phyloP scores from a whole-genome alignment of 495 filamentous ascomycete genomes.

The Rostrohypoxylon terebratum region DNA sequence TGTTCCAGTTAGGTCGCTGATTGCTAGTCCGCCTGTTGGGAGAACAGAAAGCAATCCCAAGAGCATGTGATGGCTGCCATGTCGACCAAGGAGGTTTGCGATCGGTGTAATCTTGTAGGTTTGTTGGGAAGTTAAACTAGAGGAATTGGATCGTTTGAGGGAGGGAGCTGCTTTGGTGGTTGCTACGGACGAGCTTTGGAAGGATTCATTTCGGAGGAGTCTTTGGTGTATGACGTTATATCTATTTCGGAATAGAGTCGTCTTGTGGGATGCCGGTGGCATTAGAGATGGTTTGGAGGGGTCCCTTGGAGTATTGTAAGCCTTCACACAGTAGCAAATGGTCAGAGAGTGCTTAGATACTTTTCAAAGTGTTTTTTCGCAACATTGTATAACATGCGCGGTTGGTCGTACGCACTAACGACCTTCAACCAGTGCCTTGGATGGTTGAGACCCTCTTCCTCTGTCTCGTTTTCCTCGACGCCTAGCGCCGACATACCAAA shows the following conservation, averaged over 20 bases:
- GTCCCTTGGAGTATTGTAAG: conserved; percentile 54
- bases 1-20: conserved; percentile 87
- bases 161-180: conserved; percentile 58
- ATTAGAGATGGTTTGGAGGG: conserved; percentile 78
- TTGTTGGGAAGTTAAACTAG: conserved; percentile 63
- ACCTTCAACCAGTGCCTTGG: conserved; percentile 82
- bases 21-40: conserved; percentile 83
- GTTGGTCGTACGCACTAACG: conserved; percentile 85
- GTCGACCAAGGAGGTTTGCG: conserved; percentile 90
- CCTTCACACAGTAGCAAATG: background rate
- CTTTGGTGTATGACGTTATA: conserved; percentile 92
- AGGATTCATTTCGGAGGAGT: conserved; percentile 90
- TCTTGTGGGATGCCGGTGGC: conserved; percentile 83
- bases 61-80: conserved; percentile 84
- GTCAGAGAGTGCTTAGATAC: conserved; percentile 47
- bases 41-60: conserved; percentile 84
- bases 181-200: conserved; percentile 79
- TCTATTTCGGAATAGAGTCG: conserved; percentile 84
- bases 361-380: conserved; percentile 91
- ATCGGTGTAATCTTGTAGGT: conserved; percentile 92
- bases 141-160: conserved; percentile 67
- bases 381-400: conserved; percentile 84
- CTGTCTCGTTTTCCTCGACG: conserved; percentile 72
- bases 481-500: conserved; percentile 71
- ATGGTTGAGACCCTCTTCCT: conserved; percentile 66